Evolutionary conservation across 805 yeast species (phyloP).

Genomic region (Komagataella kurtzmanii): DNA sequence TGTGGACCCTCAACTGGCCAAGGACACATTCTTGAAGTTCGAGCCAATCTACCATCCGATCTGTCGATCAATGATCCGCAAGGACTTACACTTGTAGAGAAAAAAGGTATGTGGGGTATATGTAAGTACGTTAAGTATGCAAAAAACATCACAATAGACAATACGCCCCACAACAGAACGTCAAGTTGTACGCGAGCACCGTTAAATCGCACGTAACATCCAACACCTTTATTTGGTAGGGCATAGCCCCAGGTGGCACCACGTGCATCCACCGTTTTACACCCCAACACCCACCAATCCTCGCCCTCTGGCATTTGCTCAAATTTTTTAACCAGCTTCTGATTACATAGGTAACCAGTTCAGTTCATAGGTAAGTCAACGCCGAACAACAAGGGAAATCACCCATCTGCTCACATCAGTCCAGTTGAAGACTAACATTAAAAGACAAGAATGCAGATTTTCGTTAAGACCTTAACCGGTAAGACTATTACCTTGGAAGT

Average conservation of each 20-base stretch:
- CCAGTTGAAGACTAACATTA: not conserved
- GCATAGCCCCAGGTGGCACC: not conserved
- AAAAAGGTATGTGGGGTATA: not conserved
- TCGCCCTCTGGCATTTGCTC: not conserved
- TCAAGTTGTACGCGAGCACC: not conserved
- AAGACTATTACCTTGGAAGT: conserved; percentile 84
- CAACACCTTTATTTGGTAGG: not conserved
- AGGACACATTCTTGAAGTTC: conserved; percentile 45
- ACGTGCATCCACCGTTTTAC: not conserved
- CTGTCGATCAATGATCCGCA: conserved; percentile 68
- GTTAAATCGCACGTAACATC: not conserved
- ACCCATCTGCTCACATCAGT: not conserved
- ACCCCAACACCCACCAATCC: not conserved
- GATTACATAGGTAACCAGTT: not conserved
- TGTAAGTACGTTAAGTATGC: not conserved
- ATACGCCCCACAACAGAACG: not conserved
- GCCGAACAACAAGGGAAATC: not conserved
- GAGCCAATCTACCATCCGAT: conserved; percentile 70
- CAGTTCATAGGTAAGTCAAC: not conserved
- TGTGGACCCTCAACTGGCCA: conserved; percentile 56
- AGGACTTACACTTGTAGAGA: conserved; percentile 47
- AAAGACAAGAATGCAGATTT: conserved; percentile 63
- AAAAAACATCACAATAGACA: not conserved
- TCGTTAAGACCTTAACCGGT: conserved; percentile 99
- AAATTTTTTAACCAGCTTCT: not conserved